These are phyloP conservation scores for Urostyla sp. DNA, from an alignment of 73 alveolate species.

Conservation along the genomic window DNA sequence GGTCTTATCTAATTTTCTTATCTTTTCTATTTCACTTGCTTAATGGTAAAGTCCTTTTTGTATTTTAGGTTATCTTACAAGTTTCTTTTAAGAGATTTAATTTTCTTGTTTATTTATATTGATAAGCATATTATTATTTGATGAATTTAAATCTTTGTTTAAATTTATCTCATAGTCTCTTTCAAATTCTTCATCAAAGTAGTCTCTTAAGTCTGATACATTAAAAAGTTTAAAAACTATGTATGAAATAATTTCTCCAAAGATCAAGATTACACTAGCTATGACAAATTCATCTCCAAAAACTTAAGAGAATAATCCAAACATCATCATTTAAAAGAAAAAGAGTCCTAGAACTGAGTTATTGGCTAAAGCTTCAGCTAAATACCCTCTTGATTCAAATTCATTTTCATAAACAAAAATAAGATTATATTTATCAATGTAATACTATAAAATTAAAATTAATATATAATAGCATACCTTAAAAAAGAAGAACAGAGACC, in stretches of 20 bases:
- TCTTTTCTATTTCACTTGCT: not conserved
- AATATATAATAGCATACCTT: conserved; percentile 84
- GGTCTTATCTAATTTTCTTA: not conserved
- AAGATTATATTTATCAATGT: conserved; percentile 85
- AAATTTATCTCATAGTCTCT: not conserved
- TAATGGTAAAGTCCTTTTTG: not conserved
- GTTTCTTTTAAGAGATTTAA: not conserved
- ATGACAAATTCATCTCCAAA: conserved; percentile 32
- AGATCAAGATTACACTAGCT: not conserved
- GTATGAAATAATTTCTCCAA: conserved; percentile 21
- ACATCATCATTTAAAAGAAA: conserved; percentile 74
- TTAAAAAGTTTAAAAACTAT: not conserved
- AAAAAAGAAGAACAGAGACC: conserved; percentile 77
- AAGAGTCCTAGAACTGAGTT: conserved; percentile 75
- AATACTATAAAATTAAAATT: conserved; percentile 78
- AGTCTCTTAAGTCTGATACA: conserved; percentile 1
- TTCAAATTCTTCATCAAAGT: conserved; percentile 4
- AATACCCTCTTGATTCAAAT: conserved; percentile 85
- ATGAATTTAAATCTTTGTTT: too few relatives aligned
- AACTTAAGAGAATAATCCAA: conserved; percentile 61
- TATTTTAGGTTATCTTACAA: not conserved
- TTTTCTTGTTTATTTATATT: not conserved
- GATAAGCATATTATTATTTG: too few relatives aligned
- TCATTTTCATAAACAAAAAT: conserved; percentile 81
- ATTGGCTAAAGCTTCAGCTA: conserved; percentile 74